Percentiles rank a stretch among this genome's conserved stretches.
Evolutionary conservation across 2,329 filamentous ascomycete species (phyloP).

Genomic region (Penicillium glabrum): DNA sequence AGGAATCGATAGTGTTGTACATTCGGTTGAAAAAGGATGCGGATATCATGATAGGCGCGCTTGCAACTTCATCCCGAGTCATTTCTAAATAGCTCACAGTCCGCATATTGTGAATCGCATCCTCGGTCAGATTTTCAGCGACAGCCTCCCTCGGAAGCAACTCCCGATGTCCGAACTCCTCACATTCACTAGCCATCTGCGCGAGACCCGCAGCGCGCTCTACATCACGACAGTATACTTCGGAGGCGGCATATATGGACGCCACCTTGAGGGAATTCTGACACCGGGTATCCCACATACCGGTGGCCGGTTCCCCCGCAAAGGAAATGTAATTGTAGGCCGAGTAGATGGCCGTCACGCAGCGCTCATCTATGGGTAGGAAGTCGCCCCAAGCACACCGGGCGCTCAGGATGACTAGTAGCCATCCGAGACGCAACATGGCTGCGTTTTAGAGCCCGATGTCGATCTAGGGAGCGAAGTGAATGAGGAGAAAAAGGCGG

Average conservation of each 20-base stretch:
- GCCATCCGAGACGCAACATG: constrained; percentile 21
- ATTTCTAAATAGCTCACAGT: constrained; percentile 33
- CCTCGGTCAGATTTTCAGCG: constrained; percentile 32
- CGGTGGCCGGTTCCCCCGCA: constrained; percentile 17
- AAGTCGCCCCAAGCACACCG: constrained; percentile 7
- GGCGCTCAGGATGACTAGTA: constrained; percentile 14
- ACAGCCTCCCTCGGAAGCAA: constrained; percentile 29
- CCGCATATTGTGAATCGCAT: constrained; percentile 34
- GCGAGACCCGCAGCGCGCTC: constrained; percentile 25
- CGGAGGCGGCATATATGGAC: constrained; percentile 38
- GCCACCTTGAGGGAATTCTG: constrained; percentile 32
- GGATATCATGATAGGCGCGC: constrained; percentile 34
- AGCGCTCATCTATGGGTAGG: constrained; percentile 27
- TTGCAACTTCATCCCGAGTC: constrained; percentile 13
- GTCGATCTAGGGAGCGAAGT: not conserved
- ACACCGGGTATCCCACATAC: constrained; percentile 28
- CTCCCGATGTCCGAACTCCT: constrained; percentile 24
- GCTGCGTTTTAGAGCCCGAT: constrained; percentile 2
- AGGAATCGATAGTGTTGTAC: constrained; percentile 36
- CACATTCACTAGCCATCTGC: constrained; percentile 22
- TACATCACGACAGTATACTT: constrained; percentile 30
- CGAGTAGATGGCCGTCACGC: constrained; percentile 33
- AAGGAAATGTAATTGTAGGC: constrained; percentile 36
- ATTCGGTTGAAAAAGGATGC: constrained; percentile 27
- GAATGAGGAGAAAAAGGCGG: constrained; percentile 4